These are phyloP conservation scores for Aspergillus sclerotiicarbonarius DNA, from an alignment of 495 filamentous ascomycete species.

Conservation along the genomic window DNA sequence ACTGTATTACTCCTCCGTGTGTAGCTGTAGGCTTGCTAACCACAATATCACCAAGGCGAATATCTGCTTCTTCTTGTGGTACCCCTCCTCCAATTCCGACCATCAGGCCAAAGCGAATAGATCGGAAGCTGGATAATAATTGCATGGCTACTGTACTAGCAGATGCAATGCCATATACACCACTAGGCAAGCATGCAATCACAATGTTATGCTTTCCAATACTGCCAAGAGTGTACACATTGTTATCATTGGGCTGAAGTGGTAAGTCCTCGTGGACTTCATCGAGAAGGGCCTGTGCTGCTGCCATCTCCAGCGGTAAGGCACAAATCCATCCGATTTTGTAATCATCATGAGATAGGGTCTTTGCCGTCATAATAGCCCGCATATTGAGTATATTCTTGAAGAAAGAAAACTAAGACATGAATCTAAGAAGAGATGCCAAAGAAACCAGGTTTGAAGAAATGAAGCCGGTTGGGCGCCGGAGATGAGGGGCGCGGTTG, in stretches of 20 bases:
- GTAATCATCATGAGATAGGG: slow-evolving; percentile 1
- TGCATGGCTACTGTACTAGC: background rate
- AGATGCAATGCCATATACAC: background rate
- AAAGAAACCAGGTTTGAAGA: too few relatives aligned
- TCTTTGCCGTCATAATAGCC: too few relatives aligned
- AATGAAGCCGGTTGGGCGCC: too few relatives aligned
- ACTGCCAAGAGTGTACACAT: background rate
- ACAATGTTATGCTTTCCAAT: background rate
- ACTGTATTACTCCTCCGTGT: background rate
- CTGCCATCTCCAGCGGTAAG: slow-evolving; percentile 5
- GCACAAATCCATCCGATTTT: slow-evolving; percentile 4
- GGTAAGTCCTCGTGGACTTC: background rate
- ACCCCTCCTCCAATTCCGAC: slow-evolving; percentile 4
- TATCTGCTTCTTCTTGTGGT: background rate
- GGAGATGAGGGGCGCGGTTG: too few relatives aligned
- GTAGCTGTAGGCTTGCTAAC: background rate
- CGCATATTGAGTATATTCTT: too few relatives aligned
- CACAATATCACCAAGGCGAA: background rate
- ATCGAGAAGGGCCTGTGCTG: background rate
- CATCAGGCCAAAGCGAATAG: background rate
- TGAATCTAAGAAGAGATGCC: too few relatives aligned
- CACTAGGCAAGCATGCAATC: background rate
- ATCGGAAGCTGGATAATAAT: background rate
- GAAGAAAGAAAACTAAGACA: too few relatives aligned
- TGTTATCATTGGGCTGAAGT: background rate